Evolutionary conservation across 345 rosid species (phyloP), one percentile per base, ranked within the genome.

Genomic region (Geranium brycei): DNA sequence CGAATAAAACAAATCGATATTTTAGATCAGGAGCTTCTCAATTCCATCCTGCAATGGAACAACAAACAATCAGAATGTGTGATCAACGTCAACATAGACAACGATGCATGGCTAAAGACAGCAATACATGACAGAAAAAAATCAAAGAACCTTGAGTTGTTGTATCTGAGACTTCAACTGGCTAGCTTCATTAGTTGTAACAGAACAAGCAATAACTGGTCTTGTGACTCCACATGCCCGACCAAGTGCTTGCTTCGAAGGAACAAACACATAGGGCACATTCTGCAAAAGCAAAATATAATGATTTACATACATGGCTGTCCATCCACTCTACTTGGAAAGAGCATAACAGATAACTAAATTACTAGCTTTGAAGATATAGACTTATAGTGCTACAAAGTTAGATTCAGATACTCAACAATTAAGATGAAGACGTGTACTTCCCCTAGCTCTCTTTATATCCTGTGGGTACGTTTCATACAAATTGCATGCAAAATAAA

Each of bases 221-320:
- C 97, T 88, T 65, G 97, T 88, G 56, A 91, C 99, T 31, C 99
- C 99, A 7, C 96, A 91, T 5, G 99, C 99, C 69, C 99, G 79
- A 63, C 97, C 99, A 66, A 91, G 95, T 10, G 96, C 95, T 81
- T 87, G 87, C 72, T 91, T 95, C 63, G 97, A 95, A 18, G 96
- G 96, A 10, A 95, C 99, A 81, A 95, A 95, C 17, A 95, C 99
- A 60, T 91, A 95, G 0, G 97, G 99, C 19, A 95, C 99, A 72
- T 95, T 95, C 99, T 95, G 80, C 80, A 68, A 71, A 76, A 64
- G 4, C 40, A 58, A 10, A 61, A 23, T 23, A 18, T 31, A 23
- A 31, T 14, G 17, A 17, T 14, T 19, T 32, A 66, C 12, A 19
- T 30, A 30, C 51, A 19, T 0, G 12, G 16, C 19, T 30, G 7